A percentile compares a stretch with the other conserved stretches of the same genome.
phyloP scores from a whole-genome alignment of 768 basidiomycete genomes.

The Boletus patriciae region DNA sequence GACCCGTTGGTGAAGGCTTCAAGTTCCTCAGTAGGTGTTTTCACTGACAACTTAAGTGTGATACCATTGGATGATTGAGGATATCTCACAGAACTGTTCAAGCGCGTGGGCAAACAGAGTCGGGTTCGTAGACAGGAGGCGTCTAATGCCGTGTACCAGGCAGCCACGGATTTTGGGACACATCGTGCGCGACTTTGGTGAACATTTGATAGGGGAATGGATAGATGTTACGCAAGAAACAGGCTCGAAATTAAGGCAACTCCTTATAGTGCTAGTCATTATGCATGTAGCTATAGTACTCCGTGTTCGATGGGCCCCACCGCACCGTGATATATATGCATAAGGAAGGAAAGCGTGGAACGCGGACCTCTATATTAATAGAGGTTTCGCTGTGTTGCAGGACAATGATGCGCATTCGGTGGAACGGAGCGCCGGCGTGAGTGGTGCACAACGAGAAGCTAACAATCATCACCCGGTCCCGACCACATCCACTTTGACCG shows the following conservation, averaged over 20 bases:
- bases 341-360: no score
- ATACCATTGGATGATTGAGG: not conserved
- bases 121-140: slow-evolving; percentile 46
- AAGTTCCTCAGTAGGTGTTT: slow-evolving; percentile 54
- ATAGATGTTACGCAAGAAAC: not conserved
- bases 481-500: slow-evolving; percentile 64
- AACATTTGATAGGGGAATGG: not conserved
- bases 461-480: slow-evolving; percentile 47
- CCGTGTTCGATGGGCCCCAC: no score
- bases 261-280: not conserved
- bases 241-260: not conserved
- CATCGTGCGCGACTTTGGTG: slow-evolving; percentile 20
- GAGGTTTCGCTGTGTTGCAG: not conserved
- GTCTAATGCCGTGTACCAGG: slow-evolving; percentile 39
- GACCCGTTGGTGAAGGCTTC: slow-evolving; percentile 62
- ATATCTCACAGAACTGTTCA: slow-evolving; percentile 50
- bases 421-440: not conserved
- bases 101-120: slow-evolving; percentile 52
- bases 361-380: no score
- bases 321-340: no score
- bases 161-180: slow-evolving; percentile 17
- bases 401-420: not conserved
- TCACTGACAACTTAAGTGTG: not conserved
- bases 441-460: not conserved
- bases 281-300: slow-evolving; percentile 11